Percentiles rank a stretch among this genome's conserved stretches.
Conservation (phyloP, 805 yeast genomes). For the Candida hispaniensis region DNA sequence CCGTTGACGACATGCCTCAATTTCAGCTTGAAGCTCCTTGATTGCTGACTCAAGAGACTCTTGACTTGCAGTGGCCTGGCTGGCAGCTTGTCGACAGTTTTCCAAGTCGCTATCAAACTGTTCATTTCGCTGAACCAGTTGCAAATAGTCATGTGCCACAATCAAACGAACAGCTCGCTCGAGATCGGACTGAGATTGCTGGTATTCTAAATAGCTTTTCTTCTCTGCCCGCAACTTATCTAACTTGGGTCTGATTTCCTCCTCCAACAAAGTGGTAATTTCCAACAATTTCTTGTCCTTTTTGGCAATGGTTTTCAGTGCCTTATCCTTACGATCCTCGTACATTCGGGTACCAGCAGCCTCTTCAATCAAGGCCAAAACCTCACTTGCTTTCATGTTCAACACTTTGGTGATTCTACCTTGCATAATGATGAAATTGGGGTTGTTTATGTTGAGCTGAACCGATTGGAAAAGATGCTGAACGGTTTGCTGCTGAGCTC, state of each 20-base stretch:
- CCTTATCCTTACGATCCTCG: constrained; percentile 86
- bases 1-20: too few species aligned
- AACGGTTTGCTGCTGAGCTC: constrained; percentile 91
- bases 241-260: constrained; percentile 89
- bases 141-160: constrained; percentile 61
- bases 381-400: constrained; percentile 90
- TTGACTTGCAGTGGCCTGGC: too few species aligned
- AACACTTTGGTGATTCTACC: constrained; percentile 95
- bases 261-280: constrained; percentile 58
- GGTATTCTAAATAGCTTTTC: constrained; percentile 72
- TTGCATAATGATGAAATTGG: constrained; percentile 96
- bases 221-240: constrained; percentile 73
- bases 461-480: constrained; percentile 85
- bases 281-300: constrained; percentile 78
- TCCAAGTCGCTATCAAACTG: too few species aligned
- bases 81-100: too few species aligned
- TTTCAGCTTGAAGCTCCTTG: constrained; percentile 37
- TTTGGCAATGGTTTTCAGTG: constrained; percentile 82
- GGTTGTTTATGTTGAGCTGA: constrained; percentile 91
- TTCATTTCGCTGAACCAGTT: constrained; percentile 34
- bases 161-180: constrained; percentile 66
- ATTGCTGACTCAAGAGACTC: constrained; percentile 51
- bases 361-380: constrained; percentile 84
- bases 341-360: constrained; percentile 97
- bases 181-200: constrained; percentile 68